Conservation (phyloP, 768 basidiomycete species). For the Pleurotus platypus region DNA sequence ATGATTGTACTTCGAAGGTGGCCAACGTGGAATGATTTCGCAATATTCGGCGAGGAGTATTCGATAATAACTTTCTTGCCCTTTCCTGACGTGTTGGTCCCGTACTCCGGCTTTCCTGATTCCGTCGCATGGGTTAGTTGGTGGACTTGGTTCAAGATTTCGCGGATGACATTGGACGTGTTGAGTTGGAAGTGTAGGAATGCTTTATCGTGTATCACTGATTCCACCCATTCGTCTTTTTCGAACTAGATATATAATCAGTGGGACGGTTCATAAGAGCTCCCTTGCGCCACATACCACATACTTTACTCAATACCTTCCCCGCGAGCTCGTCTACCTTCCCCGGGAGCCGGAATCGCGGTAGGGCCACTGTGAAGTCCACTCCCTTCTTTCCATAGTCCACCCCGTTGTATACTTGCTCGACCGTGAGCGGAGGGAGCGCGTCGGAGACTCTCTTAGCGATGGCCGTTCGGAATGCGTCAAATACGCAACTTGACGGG, state of each 20-base stretch:
- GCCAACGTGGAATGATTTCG: slow-evolving; percentile 97
- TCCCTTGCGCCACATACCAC: slow-evolving; percentile 2
- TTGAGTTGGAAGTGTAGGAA: slow-evolving; percentile 83
- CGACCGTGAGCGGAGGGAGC: slow-evolving; percentile 60
- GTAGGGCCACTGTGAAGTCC: slow-evolving; percentile 88
- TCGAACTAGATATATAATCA: slow-evolving; percentile 56
- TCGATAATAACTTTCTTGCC: slow-evolving; percentile 88
- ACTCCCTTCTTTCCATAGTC: slow-evolving; percentile 92
- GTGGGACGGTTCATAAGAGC: background rate
- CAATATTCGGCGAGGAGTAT: slow-evolving; percentile 96
- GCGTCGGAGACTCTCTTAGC: slow-evolving; percentile 68
- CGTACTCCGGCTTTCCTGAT: slow-evolving; percentile 67
- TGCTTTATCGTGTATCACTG: slow-evolving; percentile 64
- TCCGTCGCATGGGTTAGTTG: slow-evolving; percentile 61
- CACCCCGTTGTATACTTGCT: slow-evolving; percentile 80
- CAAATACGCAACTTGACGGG: slow-evolving; percentile 63
- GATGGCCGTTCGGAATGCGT: slow-evolving; percentile 79
- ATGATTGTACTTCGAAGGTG: slow-evolving; percentile 98
- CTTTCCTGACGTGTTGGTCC: slow-evolving; percentile 69
- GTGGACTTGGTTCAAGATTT: slow-evolving; percentile 73
- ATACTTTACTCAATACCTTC: slow-evolving; percentile 62
- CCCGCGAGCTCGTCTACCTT: slow-evolving; percentile 78
- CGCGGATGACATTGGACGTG: slow-evolving; percentile 56
- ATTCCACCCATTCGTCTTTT: slow-evolving; percentile 75
- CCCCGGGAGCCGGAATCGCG: slow-evolving; percentile 84